A percentile compares a stretch with the other conserved stretches of the same genome.
Conservation (phyloP, 139 green algal species). For the Tetraselmis striata region DNA sequence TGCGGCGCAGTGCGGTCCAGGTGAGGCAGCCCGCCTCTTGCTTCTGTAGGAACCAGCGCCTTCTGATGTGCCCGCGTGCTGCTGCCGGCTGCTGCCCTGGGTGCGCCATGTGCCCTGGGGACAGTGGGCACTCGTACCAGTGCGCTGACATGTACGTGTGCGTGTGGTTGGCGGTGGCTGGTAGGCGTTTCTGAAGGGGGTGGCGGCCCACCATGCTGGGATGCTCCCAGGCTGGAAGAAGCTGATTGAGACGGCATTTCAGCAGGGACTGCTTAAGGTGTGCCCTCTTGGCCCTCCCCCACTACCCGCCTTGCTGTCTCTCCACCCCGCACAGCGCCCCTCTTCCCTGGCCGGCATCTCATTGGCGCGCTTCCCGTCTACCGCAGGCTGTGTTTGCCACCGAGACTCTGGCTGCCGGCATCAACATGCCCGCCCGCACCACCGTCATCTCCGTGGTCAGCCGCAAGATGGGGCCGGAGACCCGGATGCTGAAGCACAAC, state of each 20-base stretch:
- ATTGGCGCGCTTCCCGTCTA: no score
- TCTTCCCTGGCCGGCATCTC: no score
- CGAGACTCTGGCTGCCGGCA: slow-evolving; percentile 92
- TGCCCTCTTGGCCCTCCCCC: slow-evolving; percentile 9
- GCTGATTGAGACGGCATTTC: slow-evolving; percentile 85
- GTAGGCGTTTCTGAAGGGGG: slow-evolving; percentile 58
- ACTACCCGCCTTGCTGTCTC: neutral
- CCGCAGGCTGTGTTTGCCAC: slow-evolving; percentile 92
- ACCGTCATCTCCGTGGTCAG: slow-evolving; percentile 71
- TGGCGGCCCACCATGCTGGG: slow-evolving; percentile 87
- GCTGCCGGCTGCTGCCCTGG: no score
- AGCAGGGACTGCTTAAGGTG: slow-evolving; percentile 38
- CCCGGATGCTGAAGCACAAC: slow-evolving; percentile 70
- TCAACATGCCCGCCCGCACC: slow-evolving; percentile 98
- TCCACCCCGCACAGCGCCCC: no score
- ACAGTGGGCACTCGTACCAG: no score
- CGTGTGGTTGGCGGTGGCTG: no score
- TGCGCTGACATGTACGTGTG: no score
- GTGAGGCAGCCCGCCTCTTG: no score
- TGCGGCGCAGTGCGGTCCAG: slow-evolving; percentile 27
- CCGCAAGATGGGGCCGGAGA: slow-evolving; percentile 45
- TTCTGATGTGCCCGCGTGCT: no score
- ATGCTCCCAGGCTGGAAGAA: slow-evolving; percentile 85
- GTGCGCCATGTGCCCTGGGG: no score
- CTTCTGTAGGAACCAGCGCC: no score